Percentiles rank a stretch among this genome's conserved stretches.
phyloP scores from a whole-genome alignment of 164 flowering plant species.

The Warburgia ugandensis region DNA sequence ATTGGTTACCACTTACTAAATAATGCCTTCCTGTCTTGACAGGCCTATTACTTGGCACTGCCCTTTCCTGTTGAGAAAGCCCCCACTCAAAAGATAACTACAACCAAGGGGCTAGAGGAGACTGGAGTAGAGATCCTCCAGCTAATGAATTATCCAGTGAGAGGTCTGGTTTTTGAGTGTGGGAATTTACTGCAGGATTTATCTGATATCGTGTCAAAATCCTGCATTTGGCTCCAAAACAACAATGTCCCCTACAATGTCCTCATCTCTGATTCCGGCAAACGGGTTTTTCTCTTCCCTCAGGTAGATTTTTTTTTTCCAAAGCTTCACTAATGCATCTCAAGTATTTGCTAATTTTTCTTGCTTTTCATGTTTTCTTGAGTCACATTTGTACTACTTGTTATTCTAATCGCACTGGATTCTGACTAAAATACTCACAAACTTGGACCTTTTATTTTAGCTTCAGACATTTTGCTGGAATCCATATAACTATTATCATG shows the following conservation, averaged over 20 bases:
- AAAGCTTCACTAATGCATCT: background rate
- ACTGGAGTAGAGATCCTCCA: slow-evolving; percentile 39
- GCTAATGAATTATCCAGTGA: slow-evolving; percentile 64
- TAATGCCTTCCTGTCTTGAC: background rate
- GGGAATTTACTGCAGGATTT: slow-evolving; percentile 47
- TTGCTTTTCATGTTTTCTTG: background rate
- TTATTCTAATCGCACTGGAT: too few species aligned
- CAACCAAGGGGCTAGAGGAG: slow-evolving; percentile 6
- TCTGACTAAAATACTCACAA: too few species aligned
- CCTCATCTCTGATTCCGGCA: slow-evolving; percentile 69
- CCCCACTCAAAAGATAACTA: slow-evolving; percentile 28
- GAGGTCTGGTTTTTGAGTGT: slow-evolving; percentile 70
- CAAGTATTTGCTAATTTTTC: background rate
- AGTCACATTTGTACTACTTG: background rate
- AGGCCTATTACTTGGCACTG: slow-evolving; percentile 66
- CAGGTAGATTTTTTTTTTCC: slow-evolving; percentile 39
- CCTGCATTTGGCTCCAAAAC: slow-evolving; percentile 67
- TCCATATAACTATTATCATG: too few species aligned
- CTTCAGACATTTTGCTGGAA: too few species aligned
- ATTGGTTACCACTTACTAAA: background rate
- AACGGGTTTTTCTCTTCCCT: slow-evolving; percentile 55
- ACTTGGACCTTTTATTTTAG: too few species aligned
- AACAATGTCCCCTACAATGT: slow-evolving; percentile 74
- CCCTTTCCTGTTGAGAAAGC: slow-evolving; percentile 79
- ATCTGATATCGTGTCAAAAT: slow-evolving; percentile 45